Evolutionary conservation across 2,329 filamentous ascomycete species (phyloP).

Genomic region (Curvularia verruculosa): DNA sequence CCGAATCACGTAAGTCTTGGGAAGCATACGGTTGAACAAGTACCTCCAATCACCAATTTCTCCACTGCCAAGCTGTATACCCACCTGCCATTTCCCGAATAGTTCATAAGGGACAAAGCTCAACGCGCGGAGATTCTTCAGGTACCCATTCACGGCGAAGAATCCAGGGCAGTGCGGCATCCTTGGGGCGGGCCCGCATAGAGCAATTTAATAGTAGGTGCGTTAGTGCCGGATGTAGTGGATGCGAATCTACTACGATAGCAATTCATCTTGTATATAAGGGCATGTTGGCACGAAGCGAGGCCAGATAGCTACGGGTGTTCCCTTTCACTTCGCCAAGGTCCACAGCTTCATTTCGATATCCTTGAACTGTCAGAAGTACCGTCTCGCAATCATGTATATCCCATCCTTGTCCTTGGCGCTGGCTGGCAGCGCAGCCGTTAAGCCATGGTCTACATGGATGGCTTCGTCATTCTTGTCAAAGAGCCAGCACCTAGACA

Average conservation of each 20-base stretch:
- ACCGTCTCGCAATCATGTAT: constrained; percentile 31
- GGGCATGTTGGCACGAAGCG: not conserved
- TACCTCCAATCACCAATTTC: constrained; percentile 34
- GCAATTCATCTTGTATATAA: constrained; percentile 14
- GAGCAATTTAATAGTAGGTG: constrained; percentile 21
- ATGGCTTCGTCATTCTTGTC: constrained; percentile 58
- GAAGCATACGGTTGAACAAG: not conserved
- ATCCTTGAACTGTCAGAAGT: constrained; percentile 16
- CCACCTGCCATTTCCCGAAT: constrained; percentile 17
- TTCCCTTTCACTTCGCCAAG: constrained; percentile 1
- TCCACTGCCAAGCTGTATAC: constrained; percentile 26
- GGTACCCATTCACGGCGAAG: constrained; percentile 7
- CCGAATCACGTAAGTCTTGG: not conserved
- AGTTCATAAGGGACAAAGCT: constrained; percentile 17
- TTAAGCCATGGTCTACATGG: constrained; percentile 45
- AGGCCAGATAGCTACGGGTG: not conserved
- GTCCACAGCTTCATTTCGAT: constrained; percentile 1
- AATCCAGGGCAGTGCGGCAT: constrained; percentile 3
- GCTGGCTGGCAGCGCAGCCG: constrained; percentile 29
- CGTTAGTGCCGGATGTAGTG: constrained; percentile 8
- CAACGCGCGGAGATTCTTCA: constrained; percentile 26
- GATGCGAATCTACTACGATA: not conserved
- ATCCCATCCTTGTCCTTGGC: constrained; percentile 30
- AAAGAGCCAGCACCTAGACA: constrained; percentile 49
- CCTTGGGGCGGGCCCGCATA: constrained; percentile 19